Evolutionary conservation across 257 asterid species (phyloP).

Genomic region (Agastache rugosa): DNA sequence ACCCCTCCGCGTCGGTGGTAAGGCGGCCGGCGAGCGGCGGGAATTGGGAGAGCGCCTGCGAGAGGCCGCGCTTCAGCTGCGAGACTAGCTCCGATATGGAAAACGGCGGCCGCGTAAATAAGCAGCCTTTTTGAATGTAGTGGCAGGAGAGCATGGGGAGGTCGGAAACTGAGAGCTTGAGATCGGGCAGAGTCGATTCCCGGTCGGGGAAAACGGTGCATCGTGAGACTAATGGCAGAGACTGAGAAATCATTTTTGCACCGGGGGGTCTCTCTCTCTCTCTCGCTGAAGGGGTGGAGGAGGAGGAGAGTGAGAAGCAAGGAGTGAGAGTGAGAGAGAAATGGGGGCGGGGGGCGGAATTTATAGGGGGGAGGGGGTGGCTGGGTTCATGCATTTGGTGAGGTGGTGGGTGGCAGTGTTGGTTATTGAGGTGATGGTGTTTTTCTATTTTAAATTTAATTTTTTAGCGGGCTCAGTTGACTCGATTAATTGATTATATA

Average conservation of each 20-base stretch:
- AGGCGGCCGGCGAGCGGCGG: slow-evolving; percentile 82
- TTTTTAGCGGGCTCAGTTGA: slow-evolving; percentile 34
- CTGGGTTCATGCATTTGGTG: slow-evolving; percentile 56
- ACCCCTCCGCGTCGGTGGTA: slow-evolving; percentile 55
- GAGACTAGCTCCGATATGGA: slow-evolving; percentile 49
- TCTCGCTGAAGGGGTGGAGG: not conserved
- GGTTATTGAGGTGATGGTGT: slow-evolving; percentile 18
- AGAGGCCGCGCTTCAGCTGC: slow-evolving; percentile 41
- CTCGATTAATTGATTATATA: slow-evolving; percentile 3
- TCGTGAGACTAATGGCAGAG: slow-evolving; percentile 42
- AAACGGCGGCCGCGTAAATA: slow-evolving; percentile 49
- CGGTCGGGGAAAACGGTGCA: slow-evolving; percentile 51
- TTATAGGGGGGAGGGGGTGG: slow-evolving; percentile 38
- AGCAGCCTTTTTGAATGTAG: slow-evolving; percentile 73
- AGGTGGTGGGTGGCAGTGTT: slow-evolving; percentile 7
- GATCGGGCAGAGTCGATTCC: slow-evolving; percentile 44
- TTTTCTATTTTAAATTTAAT: not conserved
- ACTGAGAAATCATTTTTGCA: slow-evolving; percentile 47
- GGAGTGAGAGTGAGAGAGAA: slow-evolving; percentile 41
- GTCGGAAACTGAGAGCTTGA: slow-evolving; percentile 76
- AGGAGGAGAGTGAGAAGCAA: slow-evolving; percentile 12
- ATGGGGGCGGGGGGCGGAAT: slow-evolving; percentile 34
- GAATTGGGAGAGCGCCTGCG: slow-evolving; percentile 55
- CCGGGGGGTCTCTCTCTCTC: not conserved
- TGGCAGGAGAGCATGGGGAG: slow-evolving; percentile 84